Base-by-base conservation (phyloP, 805 yeast genomes). In the Clavispora vitiphila region DNA sequence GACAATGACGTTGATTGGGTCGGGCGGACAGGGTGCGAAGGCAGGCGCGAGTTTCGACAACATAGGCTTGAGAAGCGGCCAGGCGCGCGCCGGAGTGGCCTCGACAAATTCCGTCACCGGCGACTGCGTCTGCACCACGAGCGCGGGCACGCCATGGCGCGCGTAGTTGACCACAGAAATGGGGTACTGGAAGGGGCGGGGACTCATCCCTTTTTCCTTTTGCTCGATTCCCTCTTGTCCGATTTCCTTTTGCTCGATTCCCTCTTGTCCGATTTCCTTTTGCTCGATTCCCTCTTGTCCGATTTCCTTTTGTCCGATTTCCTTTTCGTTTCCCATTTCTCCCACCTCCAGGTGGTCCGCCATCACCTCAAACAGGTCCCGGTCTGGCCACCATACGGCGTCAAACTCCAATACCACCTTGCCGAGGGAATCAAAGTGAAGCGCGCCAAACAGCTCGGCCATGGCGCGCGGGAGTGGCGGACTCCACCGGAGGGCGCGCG, bases 351-450 rank as follows among this genome's bases (percentile, higher is more conserved):
- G n/a, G n/a, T n/a, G n/a, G 38, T 47, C 45, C 8, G 52, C 42
- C 27, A 51, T 21, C n/a, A 51, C 44, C 37, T 36, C 44, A 8
- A 63, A 54, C 19, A 64, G 42, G 37, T 63, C 64, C 34, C 41
- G 50, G 5, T 40, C 31, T 34, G 71, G 72, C 95, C 95, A 86
- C 61, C 81, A 82, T 2, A 73, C 60, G 1, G 59, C 45, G 4
- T 76, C 78, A 55, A 86, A 86, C 56, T 83, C 90, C 43, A 86
- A 68, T 0, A 84, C 63, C 9, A 84, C 78, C 57, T 86, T 86
- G 0, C 95, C 95, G 31, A 86, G 62, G 1, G 82, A 74, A 0
- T 90, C 90, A 59, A 74, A 80, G 44, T 76, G 76, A 50, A 82
- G 69, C 9, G 66, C 61, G 1, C 62, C 51, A 11, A 86, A 62